Percentiles rank a stretch among this genome's conserved stretches.
These are phyloP conservation scores for Pythium biforme DNA, from an alignment of 352 stramenopile genomes.

Conservation along the genomic window DNA sequence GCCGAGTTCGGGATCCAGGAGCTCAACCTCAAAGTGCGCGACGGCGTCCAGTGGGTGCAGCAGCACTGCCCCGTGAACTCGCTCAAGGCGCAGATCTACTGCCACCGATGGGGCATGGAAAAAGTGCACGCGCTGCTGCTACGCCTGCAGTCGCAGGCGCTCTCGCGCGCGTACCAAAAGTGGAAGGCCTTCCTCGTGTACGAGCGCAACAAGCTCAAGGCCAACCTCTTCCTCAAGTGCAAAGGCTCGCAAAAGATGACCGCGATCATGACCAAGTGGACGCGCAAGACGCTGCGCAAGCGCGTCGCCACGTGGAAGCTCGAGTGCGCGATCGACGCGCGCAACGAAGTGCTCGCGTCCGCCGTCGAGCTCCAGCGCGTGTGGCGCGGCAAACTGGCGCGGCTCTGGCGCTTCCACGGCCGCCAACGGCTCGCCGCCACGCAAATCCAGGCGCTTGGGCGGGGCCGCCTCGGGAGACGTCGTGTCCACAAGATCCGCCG, in stretches of 20 bases:
- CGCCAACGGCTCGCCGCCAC: slow-evolving; percentile 35
- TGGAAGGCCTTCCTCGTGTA: slow-evolving; percentile 68
- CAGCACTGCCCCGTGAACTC: slow-evolving; percentile 79
- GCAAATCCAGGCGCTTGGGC: slow-evolving; percentile 51
- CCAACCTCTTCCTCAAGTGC: slow-evolving; percentile 81
- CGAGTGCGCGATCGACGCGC: slow-evolving; percentile 42
- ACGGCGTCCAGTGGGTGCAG: slow-evolving; percentile 86
- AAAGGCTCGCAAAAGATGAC: slow-evolving; percentile 74
- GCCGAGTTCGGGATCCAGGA: slow-evolving; percentile 78
- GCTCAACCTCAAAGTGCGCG: slow-evolving; percentile 67
- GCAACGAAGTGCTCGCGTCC: slow-evolving; percentile 58
- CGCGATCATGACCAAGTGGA: slow-evolving; percentile 65
- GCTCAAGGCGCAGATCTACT: slow-evolving; percentile 83
- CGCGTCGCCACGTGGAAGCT: slow-evolving; percentile 54
- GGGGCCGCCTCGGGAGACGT: slow-evolving; percentile 40
- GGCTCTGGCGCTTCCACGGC: slow-evolving; percentile 25
- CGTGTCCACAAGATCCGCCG: slow-evolving; percentile 28
- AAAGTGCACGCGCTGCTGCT: slow-evolving; percentile 78
- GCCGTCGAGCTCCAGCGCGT: slow-evolving; percentile 75
- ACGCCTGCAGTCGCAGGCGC: slow-evolving; percentile 63
- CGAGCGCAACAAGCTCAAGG: slow-evolving; percentile 74
- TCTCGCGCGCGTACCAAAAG: slow-evolving; percentile 67
- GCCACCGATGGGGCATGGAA: slow-evolving; percentile 81
- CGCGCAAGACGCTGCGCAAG: slow-evolving; percentile 44
- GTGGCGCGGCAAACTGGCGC: slow-evolving; percentile 46